Evolutionary conservation across 805 yeast genomes (phyloP).

Genomic region (Lipomyces yamanashiensis): DNA sequence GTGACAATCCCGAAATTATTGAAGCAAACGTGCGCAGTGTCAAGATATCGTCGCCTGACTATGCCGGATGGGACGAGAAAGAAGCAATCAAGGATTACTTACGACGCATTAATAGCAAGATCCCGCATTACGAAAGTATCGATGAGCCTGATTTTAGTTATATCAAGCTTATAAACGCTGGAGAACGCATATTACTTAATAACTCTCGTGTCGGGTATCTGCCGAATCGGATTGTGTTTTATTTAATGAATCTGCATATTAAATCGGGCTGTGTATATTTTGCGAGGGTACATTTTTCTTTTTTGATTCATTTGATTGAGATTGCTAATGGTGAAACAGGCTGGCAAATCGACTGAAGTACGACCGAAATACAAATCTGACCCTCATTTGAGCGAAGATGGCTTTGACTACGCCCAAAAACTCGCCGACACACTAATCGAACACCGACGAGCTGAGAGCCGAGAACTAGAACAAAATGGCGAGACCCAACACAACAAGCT

Average conservation of each 20-base stretch:
- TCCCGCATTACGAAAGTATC: slow-evolving; percentile 68
- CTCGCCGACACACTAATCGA: slow-evolving; percentile 62
- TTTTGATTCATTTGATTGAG: slow-evolving; percentile 39
- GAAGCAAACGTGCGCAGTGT: slow-evolving; percentile 83
- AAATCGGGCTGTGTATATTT: slow-evolving; percentile 90
- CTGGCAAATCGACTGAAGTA: slow-evolving; percentile 53
- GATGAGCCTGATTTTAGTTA: slow-evolving; percentile 62
- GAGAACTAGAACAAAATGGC: slow-evolving; percentile 21
- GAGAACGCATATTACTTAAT: slow-evolving; percentile 78
- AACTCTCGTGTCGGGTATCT: slow-evolving; percentile 85
- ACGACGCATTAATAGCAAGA: slow-evolving; percentile 68
- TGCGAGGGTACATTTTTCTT: slow-evolving; percentile 72
- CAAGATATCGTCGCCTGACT: slow-evolving; percentile 69
- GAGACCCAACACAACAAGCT: slow-evolving; percentile 47
- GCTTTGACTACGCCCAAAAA: slow-evolving; percentile 66
- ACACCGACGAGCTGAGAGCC: slow-evolving; percentile 40
- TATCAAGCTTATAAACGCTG: slow-evolving; percentile 88
- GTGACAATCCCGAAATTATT: slow-evolving; percentile 72
- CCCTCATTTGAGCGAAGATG: slow-evolving; percentile 79
- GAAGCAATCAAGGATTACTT: slow-evolving; percentile 79
- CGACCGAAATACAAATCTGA: slow-evolving; percentile 70
- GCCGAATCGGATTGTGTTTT: slow-evolving; percentile 87
- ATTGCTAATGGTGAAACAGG: slow-evolving; percentile 34
- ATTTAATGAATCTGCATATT: slow-evolving; percentile 86
- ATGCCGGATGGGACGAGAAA: slow-evolving; percentile 71